Conservation (phyloP, 2,329 filamentous ascomycete genomes). For the Cercospora sojina region DNA sequence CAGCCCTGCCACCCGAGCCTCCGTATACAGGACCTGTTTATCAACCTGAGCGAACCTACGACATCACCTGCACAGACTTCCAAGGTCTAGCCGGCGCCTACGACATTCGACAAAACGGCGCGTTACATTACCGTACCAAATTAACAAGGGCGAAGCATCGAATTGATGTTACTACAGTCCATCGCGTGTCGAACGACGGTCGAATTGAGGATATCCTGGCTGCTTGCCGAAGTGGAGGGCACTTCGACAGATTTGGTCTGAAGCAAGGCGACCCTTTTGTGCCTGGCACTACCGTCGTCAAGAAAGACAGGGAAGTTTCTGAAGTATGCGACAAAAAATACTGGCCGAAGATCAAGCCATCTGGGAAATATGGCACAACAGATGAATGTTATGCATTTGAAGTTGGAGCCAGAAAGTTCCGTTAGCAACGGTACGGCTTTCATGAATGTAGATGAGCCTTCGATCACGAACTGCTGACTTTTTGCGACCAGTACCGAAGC, state of each 20-base stretch:
- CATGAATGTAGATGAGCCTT: neutral
- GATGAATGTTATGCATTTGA: neutral
- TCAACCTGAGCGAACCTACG: neutral
- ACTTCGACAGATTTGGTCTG: neutral
- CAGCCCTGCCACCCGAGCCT: neutral
- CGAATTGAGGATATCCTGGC: neutral
- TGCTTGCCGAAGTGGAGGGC: neutral
- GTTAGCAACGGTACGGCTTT: slow-evolving; percentile 1
- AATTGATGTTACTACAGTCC: neutral
- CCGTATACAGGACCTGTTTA: slow-evolving; percentile 2
- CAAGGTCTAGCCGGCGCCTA: neutral
- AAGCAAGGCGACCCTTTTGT: slow-evolving; percentile 1
- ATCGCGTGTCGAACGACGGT: slow-evolving; percentile 3
- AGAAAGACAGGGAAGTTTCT: neutral
- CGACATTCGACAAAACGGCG: slow-evolving; percentile 2
- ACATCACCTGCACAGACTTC: neutral
- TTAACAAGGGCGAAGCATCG: neutral
- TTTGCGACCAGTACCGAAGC: neutral
- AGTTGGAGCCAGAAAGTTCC: neutral
- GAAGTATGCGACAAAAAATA: neutral
- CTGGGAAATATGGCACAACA: neutral
- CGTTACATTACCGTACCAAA: neutral
- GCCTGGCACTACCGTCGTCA: neutral
- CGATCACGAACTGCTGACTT: neutral
- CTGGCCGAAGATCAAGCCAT: neutral